A percentile compares a stretch with the other conserved stretches of the same genome.
Evolutionary conservation across 148 eudicot genomes (phyloP).

Genomic region (Camellia lanceoleosa): DNA sequence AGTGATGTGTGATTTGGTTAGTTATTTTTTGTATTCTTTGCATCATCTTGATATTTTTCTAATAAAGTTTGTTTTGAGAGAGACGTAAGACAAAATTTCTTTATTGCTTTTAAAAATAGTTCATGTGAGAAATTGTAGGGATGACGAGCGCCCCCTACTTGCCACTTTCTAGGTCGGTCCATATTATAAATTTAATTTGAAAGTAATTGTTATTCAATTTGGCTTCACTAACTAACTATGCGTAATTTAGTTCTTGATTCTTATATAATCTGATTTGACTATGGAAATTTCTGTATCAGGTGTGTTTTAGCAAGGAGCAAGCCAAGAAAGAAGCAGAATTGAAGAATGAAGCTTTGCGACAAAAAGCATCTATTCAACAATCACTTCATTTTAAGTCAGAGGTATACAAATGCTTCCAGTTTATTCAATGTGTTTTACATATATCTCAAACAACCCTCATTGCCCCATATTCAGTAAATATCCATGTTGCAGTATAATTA

Average conservation of each 20-base stretch:
- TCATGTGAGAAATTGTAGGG: too few species aligned
- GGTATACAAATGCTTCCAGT: constrained; percentile 31
- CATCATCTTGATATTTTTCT: too few species aligned
- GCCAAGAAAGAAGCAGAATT: constrained; percentile 43
- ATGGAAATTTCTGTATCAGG: constrained; percentile 28
- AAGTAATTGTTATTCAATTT: too few species aligned
- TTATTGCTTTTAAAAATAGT: too few species aligned
- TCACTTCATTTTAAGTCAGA: constrained; percentile 51
- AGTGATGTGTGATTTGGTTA: too few species aligned
- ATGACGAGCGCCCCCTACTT: too few species aligned
- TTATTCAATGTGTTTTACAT: neutral
- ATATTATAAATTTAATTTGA: too few species aligned
- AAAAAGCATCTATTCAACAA: constrained; percentile 43
- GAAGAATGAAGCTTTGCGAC: constrained; percentile 57
- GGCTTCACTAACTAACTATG: neutral
- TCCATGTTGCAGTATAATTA: constrained; percentile 3
- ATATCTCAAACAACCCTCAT: neutral
- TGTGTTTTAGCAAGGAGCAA: constrained; percentile 53
- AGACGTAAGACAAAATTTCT: too few species aligned
- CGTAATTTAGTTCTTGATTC: neutral
- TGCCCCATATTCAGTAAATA: neutral
- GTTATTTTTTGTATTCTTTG: too few species aligned
- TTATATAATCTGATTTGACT: constrained; percentile 1
- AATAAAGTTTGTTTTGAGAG: too few species aligned
- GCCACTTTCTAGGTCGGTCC: too few species aligned